Base-by-base conservation (phyloP, 768 basidiomycete genomes). In the Pulveroboletus sp. region DNA sequence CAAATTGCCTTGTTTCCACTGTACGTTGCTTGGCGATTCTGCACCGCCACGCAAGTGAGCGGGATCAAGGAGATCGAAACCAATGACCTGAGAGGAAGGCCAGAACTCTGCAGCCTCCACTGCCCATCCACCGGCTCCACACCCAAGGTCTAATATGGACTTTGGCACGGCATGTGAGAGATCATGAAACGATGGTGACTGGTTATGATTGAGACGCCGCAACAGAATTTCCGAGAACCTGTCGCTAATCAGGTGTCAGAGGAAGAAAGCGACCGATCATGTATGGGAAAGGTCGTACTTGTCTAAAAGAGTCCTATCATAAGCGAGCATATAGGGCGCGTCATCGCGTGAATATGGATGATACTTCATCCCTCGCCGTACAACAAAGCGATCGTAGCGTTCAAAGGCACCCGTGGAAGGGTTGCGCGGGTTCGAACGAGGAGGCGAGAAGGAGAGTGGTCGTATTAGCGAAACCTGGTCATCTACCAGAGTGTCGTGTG, bases 91-190 rank as follows among this genome's bases (percentile, higher is more conserved):
- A 17, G 82, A 75, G 6, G 68, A 59, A 18, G 73, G 77, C 89
- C 89, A 92, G n/a, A 67, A 59, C 18, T 62, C 70, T 4, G 84
- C 79, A 5, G 87, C 82, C 42, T 82, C 72, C 0, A 80, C 51
- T 6, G 82, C 71, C 89, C 89, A 92, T 42, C 76, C 61, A 0
- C 88, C 87, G 41, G 76, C 57, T 10, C 89, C 89, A 63, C 87
- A 90, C 3, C 89, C 89, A 11, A 92, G 67, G 59, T 91, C 89
- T 7, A 92, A 75, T 21, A 84, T 81, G 11, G 71, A 68, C 1
- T 66, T 61, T 1, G 86, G 83, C 1, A 74, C 72, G n/a, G 67
- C 68, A 21, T 73, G 71, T 32, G 71, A 61, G 53, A 75, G 77
- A 51, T 76, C 68, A 49, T 79, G 73, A 58, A 91, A 89, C 0